phyloP scores from a whole-genome alignment of 2,329 filamentous ascomycete species.

The Lasiodiplodia gonubiensis region DNA sequence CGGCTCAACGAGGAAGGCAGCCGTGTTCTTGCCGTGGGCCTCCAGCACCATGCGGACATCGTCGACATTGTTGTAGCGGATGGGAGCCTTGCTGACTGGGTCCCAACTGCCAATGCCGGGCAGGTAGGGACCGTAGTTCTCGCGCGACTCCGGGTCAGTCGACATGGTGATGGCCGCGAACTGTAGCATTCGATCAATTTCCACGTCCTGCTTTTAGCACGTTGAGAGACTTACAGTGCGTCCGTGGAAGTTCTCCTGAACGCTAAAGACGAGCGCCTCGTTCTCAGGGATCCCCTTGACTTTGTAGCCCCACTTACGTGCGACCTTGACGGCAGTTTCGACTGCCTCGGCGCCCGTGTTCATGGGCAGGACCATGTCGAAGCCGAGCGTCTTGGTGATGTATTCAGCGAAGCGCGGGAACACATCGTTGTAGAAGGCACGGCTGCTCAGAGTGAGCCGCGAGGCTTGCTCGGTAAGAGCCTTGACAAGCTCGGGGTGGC shows the following conservation, averaged over 20 bases:
- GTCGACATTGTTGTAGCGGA: constrained; percentile 83
- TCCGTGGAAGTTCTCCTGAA: constrained; percentile 93
- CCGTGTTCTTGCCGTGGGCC: constrained; percentile 80
- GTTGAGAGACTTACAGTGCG: constrained; percentile 71
- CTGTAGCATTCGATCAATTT: constrained; percentile 48
- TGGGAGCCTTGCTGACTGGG: constrained; percentile 76
- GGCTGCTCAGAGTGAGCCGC: constrained; percentile 87
- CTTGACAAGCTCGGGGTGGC: constrained; percentile 93
- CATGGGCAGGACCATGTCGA: constrained; percentile 98
- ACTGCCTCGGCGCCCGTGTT: constrained; percentile 97
- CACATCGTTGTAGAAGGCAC: constrained; percentile 98
- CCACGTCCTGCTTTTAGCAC: neutral
- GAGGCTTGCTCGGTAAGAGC: constrained; percentile 87
- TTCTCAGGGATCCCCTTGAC: constrained; percentile 86
- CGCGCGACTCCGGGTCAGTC: constrained; percentile 90
- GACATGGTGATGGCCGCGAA: constrained; percentile 96
- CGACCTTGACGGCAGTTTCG: constrained; percentile 95
- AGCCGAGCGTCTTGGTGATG: constrained; percentile 85
- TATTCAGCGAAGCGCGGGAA: constrained; percentile 96
- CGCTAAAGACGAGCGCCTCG: constrained; percentile 83
- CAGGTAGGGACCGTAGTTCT: constrained; percentile 96
- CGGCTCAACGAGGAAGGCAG: constrained; percentile 92
- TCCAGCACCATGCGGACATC: constrained; percentile 82
- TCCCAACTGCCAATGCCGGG: constrained; percentile 80
- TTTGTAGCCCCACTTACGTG: constrained; percentile 97